Conservation (phyloP, 495 filamentous ascomycete genomes). For the Letharia lupina region DNA sequence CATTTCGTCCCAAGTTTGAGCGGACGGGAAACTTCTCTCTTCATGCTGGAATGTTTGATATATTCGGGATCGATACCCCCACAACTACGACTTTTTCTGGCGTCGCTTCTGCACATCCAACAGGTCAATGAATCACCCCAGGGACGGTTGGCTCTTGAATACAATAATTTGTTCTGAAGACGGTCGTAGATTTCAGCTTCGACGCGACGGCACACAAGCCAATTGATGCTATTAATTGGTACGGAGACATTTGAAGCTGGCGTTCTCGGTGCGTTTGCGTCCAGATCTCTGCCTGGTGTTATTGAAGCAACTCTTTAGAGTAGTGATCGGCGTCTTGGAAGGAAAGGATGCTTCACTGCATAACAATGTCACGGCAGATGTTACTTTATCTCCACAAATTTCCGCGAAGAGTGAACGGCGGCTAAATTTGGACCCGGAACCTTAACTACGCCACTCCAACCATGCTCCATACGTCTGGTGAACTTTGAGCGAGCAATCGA, state of each 20-base stretch:
- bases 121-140: background rate
- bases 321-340: background rate
- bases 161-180: background rate
- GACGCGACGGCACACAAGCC: background rate
- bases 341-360: background rate
- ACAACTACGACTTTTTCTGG: background rate
- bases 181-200: background rate
- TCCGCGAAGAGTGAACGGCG: background rate
- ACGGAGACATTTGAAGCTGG: background rate
- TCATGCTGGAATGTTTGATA: background rate
- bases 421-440: background rate
- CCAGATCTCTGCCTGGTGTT: background rate
- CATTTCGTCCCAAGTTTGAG: background rate
- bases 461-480: background rate
- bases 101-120: background rate
- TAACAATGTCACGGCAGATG: background rate
- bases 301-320: background rate
- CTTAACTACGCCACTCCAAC: background rate
- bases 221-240: background rate
- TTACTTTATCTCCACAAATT: background rate
- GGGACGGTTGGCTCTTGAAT: background rate
- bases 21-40: background rate
- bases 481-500: constrained; percentile 35
- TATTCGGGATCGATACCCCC: background rate
- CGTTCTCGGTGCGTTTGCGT: background rate